phyloP scores from a whole-genome alignment of 805 yeast species.

The Maudiozyma bulderi region DNA sequence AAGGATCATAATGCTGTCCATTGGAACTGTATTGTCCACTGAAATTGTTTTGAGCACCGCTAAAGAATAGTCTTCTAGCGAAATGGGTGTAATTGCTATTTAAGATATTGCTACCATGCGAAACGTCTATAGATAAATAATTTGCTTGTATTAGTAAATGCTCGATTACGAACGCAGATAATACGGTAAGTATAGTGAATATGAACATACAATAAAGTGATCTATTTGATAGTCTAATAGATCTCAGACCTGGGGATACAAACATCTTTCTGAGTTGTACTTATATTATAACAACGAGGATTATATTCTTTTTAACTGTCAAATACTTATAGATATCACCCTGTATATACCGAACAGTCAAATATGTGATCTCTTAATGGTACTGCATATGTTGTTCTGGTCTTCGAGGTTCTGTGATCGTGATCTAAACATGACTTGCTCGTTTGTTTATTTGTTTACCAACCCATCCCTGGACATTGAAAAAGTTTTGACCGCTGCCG shows the following conservation, averaged over 20 bases:
- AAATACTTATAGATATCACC: no score
- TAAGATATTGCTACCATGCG: constrained; percentile 3
- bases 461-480: no score
- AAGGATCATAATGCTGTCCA: constrained; percentile 1
- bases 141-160: constrained; percentile 12
- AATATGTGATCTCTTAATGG: no score
- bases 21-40: neutral
- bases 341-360: no score
- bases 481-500: no score
- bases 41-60: constrained; percentile 6
- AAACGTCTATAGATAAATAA: constrained; percentile 3
- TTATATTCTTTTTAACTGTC: no score
- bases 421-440: no score
- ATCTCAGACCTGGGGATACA: constrained; percentile 10
- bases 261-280: constrained; percentile 7
- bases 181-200: constrained; percentile 6
- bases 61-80: constrained; percentile 14
- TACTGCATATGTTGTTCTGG: no score
- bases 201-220: constrained; percentile 18
- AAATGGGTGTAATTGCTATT: constrained; percentile 6
- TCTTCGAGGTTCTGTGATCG: no score
- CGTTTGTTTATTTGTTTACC: no score
- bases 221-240: constrained; percentile 6
- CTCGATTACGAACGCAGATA: constrained; percentile 8
- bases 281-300: no score